Conservation (phyloP, 176 grass and related monocot species). For the Cenchrus purpureus region DNA sequence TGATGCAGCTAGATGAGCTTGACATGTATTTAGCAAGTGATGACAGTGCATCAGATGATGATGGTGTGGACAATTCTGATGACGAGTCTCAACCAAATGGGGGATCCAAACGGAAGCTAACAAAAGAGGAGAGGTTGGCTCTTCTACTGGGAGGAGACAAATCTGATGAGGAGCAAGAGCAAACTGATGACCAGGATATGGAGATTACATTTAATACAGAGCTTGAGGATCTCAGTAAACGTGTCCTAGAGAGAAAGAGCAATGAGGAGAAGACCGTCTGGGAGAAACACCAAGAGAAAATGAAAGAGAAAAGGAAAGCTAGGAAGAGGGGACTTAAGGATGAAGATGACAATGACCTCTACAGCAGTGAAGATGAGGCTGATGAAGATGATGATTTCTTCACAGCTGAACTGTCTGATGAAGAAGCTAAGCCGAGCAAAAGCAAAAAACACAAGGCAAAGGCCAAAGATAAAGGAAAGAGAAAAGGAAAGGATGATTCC, state of each 20-base stretch:
- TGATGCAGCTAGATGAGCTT: slow-evolving; percentile 74
- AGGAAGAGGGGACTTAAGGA: slow-evolving; percentile 50
- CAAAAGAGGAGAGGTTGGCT: slow-evolving; percentile 62
- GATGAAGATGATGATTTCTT: slow-evolving; percentile 66
- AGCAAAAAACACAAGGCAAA: slow-evolving; percentile 55
- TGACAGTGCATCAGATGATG: slow-evolving; percentile 64
- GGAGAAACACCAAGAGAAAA: slow-evolving; percentile 83
- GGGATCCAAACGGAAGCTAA: slow-evolving; percentile 54
- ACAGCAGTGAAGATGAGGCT: slow-evolving; percentile 49
- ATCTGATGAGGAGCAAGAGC: slow-evolving; percentile 67
- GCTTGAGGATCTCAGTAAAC: slow-evolving; percentile 80
- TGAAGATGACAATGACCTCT: slow-evolving; percentile 53
- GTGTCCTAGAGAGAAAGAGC: slow-evolving; percentile 70
- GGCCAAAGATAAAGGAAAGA: slow-evolving; percentile 49
- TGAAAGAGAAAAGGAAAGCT: slow-evolving; percentile 79
- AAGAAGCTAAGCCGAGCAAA: slow-evolving; percentile 55
- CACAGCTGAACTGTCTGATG: slow-evolving; percentile 54
- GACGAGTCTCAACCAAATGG: slow-evolving; percentile 23
- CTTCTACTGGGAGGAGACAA: slow-evolving; percentile 58
- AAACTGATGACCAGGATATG: slow-evolving; percentile 63
- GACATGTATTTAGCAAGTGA: slow-evolving; percentile 71
- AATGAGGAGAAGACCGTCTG: slow-evolving; percentile 74
- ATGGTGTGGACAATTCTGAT: slow-evolving; percentile 48
- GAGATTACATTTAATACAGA: slow-evolving; percentile 90
- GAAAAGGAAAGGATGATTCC: slow-evolving; percentile 46